Base-by-base conservation (phyloP, 768 basidiomycete species). In the Termitomyces sp. region DNA sequence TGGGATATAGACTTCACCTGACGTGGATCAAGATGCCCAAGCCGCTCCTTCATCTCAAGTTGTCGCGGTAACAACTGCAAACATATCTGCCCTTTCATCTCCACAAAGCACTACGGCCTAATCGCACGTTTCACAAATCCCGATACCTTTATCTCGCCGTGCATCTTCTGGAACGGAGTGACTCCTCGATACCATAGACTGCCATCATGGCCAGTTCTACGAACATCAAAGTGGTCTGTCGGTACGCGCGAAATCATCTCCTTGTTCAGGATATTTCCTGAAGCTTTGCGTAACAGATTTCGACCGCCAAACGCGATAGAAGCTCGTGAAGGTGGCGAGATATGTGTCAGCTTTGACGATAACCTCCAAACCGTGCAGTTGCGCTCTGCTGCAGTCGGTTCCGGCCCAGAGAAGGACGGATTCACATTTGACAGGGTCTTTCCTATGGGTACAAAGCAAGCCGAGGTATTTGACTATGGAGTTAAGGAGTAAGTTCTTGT, bases 191-290 rank as follows among this genome's bases (percentile, higher is more conserved):
- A 59, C 51, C 56, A 42, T 63, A 64, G 62, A 63, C 46, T 59
- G 64, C 68, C 68, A 67, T 67, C 68, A 81, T 79, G 76, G 84
- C 88, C 75, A 86, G 86, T 68, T 82, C 86, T 60, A 94, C 86
- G 63, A 95, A 95, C 71, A 94, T 96, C 81, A 96, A 98, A 79
- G 97, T 99, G 68, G 93, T 99, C 62, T 98, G 96, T 82, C 93
- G 96, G 96, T 95, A 64, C 64, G 93, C 74, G 50, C 39, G 47
- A 58, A 59, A 48, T 52, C 51, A 56, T 47, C 37, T 35, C 42
- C 35, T 55, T 28, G 32, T 45, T 54, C 58, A 39, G 46, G 51
- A 34, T 48, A 41, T 30, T 23, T 45, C 37, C 63, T 66, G 54
- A 65, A 58, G 56, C 23, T 46, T 35, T 55, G 16, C 34, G 28